Evolutionary conservation across 75 land plant genomes (phyloP), one percentile per base, ranked within the genome.

Genomic region (Picea glauca): DNA sequence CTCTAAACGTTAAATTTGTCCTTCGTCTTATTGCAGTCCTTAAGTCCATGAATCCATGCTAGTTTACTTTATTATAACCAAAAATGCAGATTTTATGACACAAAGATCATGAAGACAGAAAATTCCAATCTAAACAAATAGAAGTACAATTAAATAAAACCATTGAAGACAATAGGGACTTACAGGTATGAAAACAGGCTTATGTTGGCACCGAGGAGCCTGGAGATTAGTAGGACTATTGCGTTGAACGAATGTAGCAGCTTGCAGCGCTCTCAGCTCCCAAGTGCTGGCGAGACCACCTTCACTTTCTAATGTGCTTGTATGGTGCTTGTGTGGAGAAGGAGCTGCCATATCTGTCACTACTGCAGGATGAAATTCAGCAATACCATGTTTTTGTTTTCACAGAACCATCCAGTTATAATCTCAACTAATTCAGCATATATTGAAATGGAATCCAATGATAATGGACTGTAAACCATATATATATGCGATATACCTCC

Each of bases 131-230:
- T 50, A 50, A 50, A 50, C 50, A 68, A 3, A 40, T 11, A 40
- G 5, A 68, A 33, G 32, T 67, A 67, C 15, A 31, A 31, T 32
- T 32, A 5, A 65, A 65, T 65, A 32, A 17, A 68, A 70, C 7
- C 20, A 70, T 40, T 70, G 73, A 66, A 66, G 73, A 70, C 18
- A 70, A n/a, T 20, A 38, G n/a, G 20, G 66, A 70, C 46, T 40
- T 38, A 40, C 73, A n/a, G 54, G 43, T 17, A 54, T 38, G 3
- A 7, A 20, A 20, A 21, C 50, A 20, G 50, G 23, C 23, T 70
- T 70, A 50, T 50, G 54, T 50, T 9, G 54, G 54, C 54, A 50
- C 54, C 54, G 54, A 50, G 54, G 54, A 50, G 54, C 54, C 54
- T 50, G 8, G 13, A 20, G 38, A 5, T 43, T 70, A 20, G 73